A percentile compares a stretch with the other conserved stretches of the same genome.
Conservation (phyloP, 345 rosid genomes). For the Salix dunnii region DNA sequence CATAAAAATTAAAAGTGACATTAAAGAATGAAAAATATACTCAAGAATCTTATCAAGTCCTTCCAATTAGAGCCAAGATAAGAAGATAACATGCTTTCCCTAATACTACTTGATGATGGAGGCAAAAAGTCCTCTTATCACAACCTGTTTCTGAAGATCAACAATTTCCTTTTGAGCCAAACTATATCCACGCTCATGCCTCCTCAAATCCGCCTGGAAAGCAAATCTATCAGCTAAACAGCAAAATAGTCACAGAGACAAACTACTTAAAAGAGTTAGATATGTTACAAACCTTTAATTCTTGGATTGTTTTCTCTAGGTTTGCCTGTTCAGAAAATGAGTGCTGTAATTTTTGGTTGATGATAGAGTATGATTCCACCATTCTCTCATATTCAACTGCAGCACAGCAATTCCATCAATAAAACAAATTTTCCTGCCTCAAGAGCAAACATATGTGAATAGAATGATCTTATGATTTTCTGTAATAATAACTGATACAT, state of each 20-base stretch:
- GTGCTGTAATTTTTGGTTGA: conserved; percentile 72
- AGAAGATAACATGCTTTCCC: background rate
- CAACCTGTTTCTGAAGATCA: conserved; percentile 86
- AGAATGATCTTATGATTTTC: too few relatives aligned
- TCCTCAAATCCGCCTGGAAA: conserved; percentile 70
- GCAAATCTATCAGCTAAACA: conserved; percentile 5
- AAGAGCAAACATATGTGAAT: too few relatives aligned
- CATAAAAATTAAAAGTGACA: background rate
- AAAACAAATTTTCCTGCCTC: too few relatives aligned
- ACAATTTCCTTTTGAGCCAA: conserved; percentile 71
- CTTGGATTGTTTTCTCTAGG: conserved; percentile 66
- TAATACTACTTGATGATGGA: background rate
- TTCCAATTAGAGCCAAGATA: background rate
- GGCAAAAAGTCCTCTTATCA: background rate
- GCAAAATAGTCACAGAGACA: conserved; percentile 1
- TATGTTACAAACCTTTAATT: conserved; percentile 53
- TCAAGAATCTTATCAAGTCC: background rate
- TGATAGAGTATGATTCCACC: conserved; percentile 69
- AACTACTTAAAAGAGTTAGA: background rate
- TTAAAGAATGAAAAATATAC: too few relatives aligned
- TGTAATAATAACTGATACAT: too few relatives aligned
- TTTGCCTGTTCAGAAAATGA: conserved; percentile 62
- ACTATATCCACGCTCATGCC: conserved; percentile 65
- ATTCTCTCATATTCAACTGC: conserved; percentile 89
- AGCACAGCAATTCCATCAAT: conserved; percentile 10